phyloP scores from a whole-genome alignment of 1,139 yeast species.

The Blastobotrys persicus region DNA sequence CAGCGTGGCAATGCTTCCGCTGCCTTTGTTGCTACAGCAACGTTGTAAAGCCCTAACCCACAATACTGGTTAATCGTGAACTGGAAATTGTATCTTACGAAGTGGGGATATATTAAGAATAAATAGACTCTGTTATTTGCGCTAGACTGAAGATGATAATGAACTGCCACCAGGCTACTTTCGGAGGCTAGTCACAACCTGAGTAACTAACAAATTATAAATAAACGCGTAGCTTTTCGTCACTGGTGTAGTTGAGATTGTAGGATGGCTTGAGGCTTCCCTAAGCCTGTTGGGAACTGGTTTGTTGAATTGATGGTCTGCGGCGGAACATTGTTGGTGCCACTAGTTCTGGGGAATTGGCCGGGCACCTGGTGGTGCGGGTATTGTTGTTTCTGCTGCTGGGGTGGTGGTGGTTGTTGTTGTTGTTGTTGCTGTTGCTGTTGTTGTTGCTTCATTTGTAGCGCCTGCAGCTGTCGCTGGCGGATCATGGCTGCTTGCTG shows the following conservation, averaged over 20 bases:
- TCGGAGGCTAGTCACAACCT: no score
- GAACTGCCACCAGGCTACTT: no score
- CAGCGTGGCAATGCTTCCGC: not conserved
- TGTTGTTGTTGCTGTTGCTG: conserved; percentile 26
- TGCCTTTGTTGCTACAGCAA: not conserved
- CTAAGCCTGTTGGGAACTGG: conserved; percentile 4
- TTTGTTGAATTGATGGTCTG: conserved; percentile 12
- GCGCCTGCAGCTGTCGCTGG: conserved; percentile 21
- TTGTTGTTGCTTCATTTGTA: conserved; percentile 27
- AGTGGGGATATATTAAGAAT: no score
- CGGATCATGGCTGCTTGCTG: conserved; percentile 7
- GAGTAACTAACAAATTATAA: no score
- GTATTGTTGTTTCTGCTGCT: conserved; percentile 16
- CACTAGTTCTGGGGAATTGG: conserved; percentile 16
- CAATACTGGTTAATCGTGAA: no score
- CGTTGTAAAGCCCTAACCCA: no score
- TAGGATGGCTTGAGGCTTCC: conserved; percentile 14
- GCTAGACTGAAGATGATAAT: no score
- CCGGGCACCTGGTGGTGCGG: conserved; percentile 22
- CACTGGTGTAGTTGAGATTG: conserved; percentile 15
- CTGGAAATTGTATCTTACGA: no score
- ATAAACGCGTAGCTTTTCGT: no score
- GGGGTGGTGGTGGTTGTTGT: conserved; percentile 14
- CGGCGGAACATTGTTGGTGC: conserved; percentile 13
- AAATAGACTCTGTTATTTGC: no score